Evolutionary conservation across 495 filamentous ascomycete species (phyloP), one percentile per base, ranked within the genome.

Genomic region (Xylaria longipes): DNA sequence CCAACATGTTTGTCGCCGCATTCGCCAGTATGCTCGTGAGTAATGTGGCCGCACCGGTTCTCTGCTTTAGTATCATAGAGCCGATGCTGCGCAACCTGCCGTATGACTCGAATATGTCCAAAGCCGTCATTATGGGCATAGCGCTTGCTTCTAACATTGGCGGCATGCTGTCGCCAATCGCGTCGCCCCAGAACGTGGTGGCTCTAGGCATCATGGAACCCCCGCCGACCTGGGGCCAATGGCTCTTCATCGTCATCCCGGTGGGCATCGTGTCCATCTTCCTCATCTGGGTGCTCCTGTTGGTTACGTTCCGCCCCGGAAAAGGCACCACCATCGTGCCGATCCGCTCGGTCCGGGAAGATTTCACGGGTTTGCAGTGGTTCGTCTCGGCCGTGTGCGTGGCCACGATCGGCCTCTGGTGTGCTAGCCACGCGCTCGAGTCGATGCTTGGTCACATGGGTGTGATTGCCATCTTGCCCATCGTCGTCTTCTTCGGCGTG

Each of bases 1-100:
- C 95, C 33, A 97, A 94, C 81, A 99, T 99, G 96, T 97, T 97
- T 75, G 96, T 99, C 56, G 96, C 96, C 72, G 95, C 95, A 82
- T 95, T 98, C 77, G 89, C 95, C 45, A 97, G 94, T 74, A 99
- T 99, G 96, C 95, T 97, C 88, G 98, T 99, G 77, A 97, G 93
- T 80, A 99, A 99, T 74, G 96, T 99, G 43, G 96, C 96, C 22
- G 95, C 97, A 5, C 96, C 96, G 0, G 96, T 99, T n/a, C 88
- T 99, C 11, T 99, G 97, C 85, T 98, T 94, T 78, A 97, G 94
- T 20, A 98, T 98, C 80, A 94, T 97, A 72, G 93, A 96, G 90
- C 96, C 96, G 35, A 91, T 99, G 80, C 85, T 99, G 48, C 94
- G 96, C 45, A 98, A 98, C 79, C 89, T 98, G 56, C 91, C 97